These are phyloP conservation scores for Corymbia calophylla DNA, from an alignment of 441 rosid species.

Conservation along the genomic window DNA sequence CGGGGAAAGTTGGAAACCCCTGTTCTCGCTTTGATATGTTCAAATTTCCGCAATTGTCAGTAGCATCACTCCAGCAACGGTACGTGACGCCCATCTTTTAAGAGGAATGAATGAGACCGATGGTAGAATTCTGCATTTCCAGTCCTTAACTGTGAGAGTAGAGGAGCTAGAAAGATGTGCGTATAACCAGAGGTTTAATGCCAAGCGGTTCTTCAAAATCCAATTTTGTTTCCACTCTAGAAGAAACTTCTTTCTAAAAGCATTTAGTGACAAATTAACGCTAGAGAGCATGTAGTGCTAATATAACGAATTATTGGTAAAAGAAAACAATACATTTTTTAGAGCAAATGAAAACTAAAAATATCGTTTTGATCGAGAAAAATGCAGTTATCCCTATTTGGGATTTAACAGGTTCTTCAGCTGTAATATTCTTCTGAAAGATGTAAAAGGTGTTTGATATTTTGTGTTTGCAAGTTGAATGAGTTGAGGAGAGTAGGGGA, in stretches of 20 bases:
- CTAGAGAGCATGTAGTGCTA: neutral
- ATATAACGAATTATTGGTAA: neutral
- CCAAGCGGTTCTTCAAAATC: neutral
- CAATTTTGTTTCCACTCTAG: neutral
- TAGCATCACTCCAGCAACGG: too few relatives aligned
- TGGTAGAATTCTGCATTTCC: neutral
- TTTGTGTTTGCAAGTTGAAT: neutral
- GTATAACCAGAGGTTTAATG: neutral
- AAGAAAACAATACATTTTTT: too few relatives aligned
- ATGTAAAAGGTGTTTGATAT: neutral
- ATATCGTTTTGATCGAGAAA: too few relatives aligned
- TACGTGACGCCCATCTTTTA: neutral
- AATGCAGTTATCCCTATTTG: neutral
- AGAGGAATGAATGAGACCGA: neutral
- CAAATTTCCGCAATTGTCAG: too few relatives aligned
- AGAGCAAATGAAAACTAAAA: neutral
- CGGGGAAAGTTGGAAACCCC: too few relatives aligned
- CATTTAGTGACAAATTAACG: neutral
- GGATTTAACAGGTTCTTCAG: too few relatives aligned
- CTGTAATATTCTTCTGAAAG: neutral
- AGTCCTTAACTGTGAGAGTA: neutral
- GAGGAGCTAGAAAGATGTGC: neutral
- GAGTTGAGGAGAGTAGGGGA: neutral
- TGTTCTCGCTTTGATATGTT: too few relatives aligned
- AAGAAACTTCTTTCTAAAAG: neutral